Evolutionary conservation across 2,329 filamentous ascomycete genomes (phyloP).

Genomic region (Venturia oleaginea): DNA sequence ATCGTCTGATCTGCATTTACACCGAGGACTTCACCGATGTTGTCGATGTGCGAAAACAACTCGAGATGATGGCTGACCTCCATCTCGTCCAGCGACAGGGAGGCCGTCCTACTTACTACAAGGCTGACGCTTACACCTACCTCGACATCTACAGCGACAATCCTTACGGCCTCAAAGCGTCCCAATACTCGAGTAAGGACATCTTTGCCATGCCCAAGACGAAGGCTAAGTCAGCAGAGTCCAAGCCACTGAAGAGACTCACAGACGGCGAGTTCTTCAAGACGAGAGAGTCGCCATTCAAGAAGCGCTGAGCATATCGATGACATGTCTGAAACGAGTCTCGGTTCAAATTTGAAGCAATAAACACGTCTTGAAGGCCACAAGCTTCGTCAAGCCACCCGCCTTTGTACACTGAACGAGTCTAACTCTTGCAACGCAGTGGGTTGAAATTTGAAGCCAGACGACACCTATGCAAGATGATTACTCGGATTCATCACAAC

Average conservation of each 20-base stretch:
- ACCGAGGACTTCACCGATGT: conserved; percentile 64
- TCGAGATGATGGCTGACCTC: conserved; percentile 52
- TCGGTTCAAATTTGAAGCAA: background rate
- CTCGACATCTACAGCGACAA: conserved; percentile 33
- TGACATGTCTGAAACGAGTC: background rate
- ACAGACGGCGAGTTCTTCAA: background rate
- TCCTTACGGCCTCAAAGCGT: conserved; percentile 33
- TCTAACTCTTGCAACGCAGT: background rate
- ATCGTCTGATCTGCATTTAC: conserved; percentile 65
- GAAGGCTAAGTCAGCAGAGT: background rate
- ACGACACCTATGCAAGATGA: background rate
- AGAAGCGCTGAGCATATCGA: background rate
- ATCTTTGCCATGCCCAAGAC: conserved; percentile 18
- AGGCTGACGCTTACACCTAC: conserved; percentile 51
- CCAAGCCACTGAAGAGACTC: conserved; percentile 4
- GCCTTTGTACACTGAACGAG: background rate
- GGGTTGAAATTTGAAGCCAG: background rate
- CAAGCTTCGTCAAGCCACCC: background rate
- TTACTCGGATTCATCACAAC: background rate
- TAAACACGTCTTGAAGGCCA: background rate
- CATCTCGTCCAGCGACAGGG: conserved; percentile 42
- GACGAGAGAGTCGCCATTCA: background rate
- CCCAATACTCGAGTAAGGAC: conserved; percentile 34
- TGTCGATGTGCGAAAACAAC: conserved; percentile 59
- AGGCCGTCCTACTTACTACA: conserved; percentile 60